phyloP scores from a whole-genome alignment of 2,329 filamentous ascomycete genomes.

The Taxawa tesnikishii region DNA sequence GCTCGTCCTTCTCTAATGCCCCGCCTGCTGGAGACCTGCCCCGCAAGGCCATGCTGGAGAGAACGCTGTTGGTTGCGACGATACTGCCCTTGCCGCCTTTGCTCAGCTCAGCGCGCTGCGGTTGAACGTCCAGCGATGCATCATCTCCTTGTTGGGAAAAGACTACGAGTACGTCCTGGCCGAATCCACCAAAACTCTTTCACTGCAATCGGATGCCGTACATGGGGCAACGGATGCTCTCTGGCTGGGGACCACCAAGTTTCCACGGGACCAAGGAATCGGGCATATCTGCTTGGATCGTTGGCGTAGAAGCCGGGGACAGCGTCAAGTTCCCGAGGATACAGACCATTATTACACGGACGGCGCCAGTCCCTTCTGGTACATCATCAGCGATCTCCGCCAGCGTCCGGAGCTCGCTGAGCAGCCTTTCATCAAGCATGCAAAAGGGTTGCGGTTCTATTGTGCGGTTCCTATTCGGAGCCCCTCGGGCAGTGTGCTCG shows the following conservation, averaged over 20 bases:
- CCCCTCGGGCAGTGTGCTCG: conserved; percentile 43
- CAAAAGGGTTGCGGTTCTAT: conserved; percentile 27
- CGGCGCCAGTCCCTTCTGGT: conserved; percentile 11
- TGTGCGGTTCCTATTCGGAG: conserved; percentile 50
- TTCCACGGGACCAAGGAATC: conserved; percentile 21
- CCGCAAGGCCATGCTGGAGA: not conserved
- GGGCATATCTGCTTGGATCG: conserved; percentile 17
- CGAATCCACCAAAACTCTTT: conserved; percentile 36
- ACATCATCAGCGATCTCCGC: conserved; percentile 14
- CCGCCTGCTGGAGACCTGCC: not conserved
- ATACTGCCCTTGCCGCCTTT: conserved; percentile 33
- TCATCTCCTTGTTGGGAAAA: conserved; percentile 38
- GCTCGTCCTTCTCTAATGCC: not conserved
- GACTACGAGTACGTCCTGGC: conserved; percentile 39
- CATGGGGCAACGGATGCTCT: conserved; percentile 19
- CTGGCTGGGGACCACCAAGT: conserved; percentile 22
- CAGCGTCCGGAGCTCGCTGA: conserved; percentile 3
- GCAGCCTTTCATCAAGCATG: conserved; percentile 8
- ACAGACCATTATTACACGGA: conserved; percentile 13
- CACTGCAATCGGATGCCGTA: conserved; percentile 22
- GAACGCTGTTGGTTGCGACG: conserved; percentile 12
- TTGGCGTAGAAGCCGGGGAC: conserved; percentile 13
- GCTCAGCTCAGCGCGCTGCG: conserved; percentile 39
- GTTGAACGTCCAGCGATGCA: conserved; percentile 33
- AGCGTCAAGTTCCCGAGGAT: conserved; percentile 9